Evolutionary conservation across 768 basidiomycete genomes (phyloP), one percentile per base, ranked within the genome.

Genomic region (Vararia minispora): DNA sequence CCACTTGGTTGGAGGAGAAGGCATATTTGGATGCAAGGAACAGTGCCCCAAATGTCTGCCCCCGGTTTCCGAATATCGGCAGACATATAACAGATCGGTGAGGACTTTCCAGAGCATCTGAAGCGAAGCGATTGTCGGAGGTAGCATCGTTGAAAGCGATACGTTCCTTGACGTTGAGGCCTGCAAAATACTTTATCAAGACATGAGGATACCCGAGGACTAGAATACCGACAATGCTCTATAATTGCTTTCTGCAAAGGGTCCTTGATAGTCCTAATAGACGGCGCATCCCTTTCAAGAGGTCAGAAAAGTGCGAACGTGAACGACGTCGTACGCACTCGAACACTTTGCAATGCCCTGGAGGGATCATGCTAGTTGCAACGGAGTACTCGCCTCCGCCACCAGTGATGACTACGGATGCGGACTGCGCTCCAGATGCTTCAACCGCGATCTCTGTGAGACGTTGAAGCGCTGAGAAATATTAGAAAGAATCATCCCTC

Each of bases 401-500:
- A 2, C 74, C 64, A 0, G 76, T 74, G 43, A 83, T 75, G 10
- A 78, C 75, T 24, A 83, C 75, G 43, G 72, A 77, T 1, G 77
- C 76, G 39, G 64, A 72, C 51, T 81, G 74, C 2, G 79, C 79
- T 2, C 73, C 74, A 29, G 74, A 80, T 1, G 69, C 73, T 52
- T 79, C 78, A 76, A 43, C 72, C 0, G 76, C 74, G 40, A 82
- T 81, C 55, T 82, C 79, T 0, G 82, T 83, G 33, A 85, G 56
- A 27, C 78, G 59, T 48, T 78, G 76, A 20, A 83, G 58, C 8
- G 79, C 79, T 48, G 24, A 14, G 25, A 25, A 4, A 13, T 16
- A 22, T 25, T 27, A 27, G 20, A 18, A 37, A 33, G 22, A 71
- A 50, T 34, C 4, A 34, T 44, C 16, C 24, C 22, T 46, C 12